Evolutionary conservation across 1,284 basidiomycete genomes (phyloP), one percentile per base, ranked within the genome.

Genomic region (Erythrobasidium hasegawianum): DNA sequence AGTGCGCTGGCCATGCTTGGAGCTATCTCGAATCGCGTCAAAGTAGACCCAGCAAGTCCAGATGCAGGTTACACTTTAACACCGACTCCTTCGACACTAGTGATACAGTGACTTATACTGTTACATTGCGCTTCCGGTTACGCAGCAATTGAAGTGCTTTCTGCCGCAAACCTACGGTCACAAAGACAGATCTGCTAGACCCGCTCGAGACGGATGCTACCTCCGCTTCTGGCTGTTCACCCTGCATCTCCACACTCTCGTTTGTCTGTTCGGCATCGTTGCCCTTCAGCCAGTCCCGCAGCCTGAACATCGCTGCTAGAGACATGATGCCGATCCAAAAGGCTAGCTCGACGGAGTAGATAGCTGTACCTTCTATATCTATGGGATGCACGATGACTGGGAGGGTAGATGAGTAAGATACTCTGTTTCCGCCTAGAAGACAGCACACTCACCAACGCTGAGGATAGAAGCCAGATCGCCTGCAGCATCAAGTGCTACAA

Each of bases 401-500:
- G 13, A 40, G 7, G 5, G 18, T 27, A 2, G n/a, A n/a, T n/a
- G n/a, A n/a, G n/a, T n/a, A n/a, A n/a, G n/a, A n/a, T n/a, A n/a
- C n/a, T n/a, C n/a, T n/a, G n/a, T n/a, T n/a, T n/a, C n/a, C n/a
- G n/a, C n/a, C 22, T 16, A 13, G 14, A 11, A 22, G n/a, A 7
- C 1, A 16, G 1, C 1, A 22, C 2, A 18, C 64, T 60, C 18
- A 56, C 64, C 57, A 38, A 71, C 57, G 14, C 55, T 45, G 20
- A 72, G 33, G 10, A 72, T 41, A 10, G 47, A 49, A 7, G 69
- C 64, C 8, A 72, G 53, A 61, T 72, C 71, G 5, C 71, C 71
- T 10, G 58, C 68, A 3, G 71, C 71, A 52, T 72, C 71, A 4
- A 72, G 62, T 0, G n/a, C 29, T 20, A 72, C 71, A 60, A 72